Evolutionary conservation across 192 early-diverging fungal species (phyloP).

Genomic region (Diversispora epigaea): DNA sequence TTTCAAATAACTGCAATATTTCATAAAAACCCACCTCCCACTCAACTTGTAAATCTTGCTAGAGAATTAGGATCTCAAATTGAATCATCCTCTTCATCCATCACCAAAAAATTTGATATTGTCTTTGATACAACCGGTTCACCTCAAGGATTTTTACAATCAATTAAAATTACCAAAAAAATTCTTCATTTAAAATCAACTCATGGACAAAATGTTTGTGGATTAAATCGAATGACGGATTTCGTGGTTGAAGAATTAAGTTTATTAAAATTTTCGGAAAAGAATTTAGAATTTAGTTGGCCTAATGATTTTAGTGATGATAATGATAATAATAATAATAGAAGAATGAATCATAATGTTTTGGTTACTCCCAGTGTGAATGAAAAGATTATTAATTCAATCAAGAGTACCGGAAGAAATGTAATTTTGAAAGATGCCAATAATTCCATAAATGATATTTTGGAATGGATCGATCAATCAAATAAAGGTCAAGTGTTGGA

Average conservation of each 20-base stretch:
- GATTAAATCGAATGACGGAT: constrained; percentile 6
- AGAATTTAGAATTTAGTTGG: neutral
- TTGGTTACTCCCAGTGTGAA: neutral
- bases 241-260: constrained; percentile 1
- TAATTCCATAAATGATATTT: neutral
- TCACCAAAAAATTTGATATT: neutral
- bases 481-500: neutral
- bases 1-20: constrained; percentile 5
- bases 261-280: neutral
- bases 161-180: neutral
- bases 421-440: neutral
- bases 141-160: neutral
- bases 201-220: constrained; percentile 11
- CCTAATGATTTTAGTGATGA: neutral
- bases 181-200: constrained; percentile 21
- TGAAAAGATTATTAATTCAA: neutral
- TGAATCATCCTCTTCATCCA: neutral
- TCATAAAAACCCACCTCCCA: neutral
- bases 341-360: neutral
- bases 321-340: too few relatives aligned
- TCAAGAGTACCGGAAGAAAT: neutral
- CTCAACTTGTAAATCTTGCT: neutral
- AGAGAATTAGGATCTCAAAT: neutral
- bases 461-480: neutral
- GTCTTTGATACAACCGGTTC: constrained; percentile 2